Base-by-base conservation (phyloP, 2,329 filamentous ascomycete species). In the Raffaelea arxii region DNA sequence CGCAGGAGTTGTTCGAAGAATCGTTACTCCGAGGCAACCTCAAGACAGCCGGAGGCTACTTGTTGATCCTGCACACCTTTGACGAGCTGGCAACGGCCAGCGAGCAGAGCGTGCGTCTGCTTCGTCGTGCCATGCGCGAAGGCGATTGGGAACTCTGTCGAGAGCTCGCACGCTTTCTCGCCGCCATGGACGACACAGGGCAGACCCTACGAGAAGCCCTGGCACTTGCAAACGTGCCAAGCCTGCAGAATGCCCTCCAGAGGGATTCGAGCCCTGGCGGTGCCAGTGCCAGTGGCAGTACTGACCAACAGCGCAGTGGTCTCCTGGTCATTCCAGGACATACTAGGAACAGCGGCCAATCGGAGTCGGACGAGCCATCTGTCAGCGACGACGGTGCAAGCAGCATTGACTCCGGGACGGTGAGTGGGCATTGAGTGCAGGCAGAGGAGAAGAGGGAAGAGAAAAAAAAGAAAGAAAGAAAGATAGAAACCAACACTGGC, bases 61-160 rank as follows among this genome's bases (percentile, higher is more conserved):
- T 98, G n/a, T 78, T 98, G 18, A 86, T 98, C 30, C 71, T 98
- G 30, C 91, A 98, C 60, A 94, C 89, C 0, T 74, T 85, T 48
- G 79, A 84, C 53, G 82, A 86, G 60, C 64, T 85, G 37, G 77
- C 74, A 11, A 73, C 80, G 2, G 84, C 81, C 19, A 82, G 80
- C 14, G 82, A 86, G 56, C 84, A 91, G 59, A 82, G 89, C 19
- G 84, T 95, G 4, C 78, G 89, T 12, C 69, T 98, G 22, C 75
- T 98, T 48, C 80, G 79, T 25, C 74, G 86, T 42, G 92, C 91
- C 1, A 91, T 90, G 57, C 74, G 80, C 25, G 88, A 90, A 62
- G 80, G 82, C 42, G 91, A 97, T 59, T 98, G 90, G 89, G 90
- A 97, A 56, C 68, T 98, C 24, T 97, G 92, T 66, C 92, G 89